These are phyloP conservation scores for Cladorrhinum samala DNA, from an alignment of 495 filamentous ascomycete genomes.

Conservation along the genomic window DNA sequence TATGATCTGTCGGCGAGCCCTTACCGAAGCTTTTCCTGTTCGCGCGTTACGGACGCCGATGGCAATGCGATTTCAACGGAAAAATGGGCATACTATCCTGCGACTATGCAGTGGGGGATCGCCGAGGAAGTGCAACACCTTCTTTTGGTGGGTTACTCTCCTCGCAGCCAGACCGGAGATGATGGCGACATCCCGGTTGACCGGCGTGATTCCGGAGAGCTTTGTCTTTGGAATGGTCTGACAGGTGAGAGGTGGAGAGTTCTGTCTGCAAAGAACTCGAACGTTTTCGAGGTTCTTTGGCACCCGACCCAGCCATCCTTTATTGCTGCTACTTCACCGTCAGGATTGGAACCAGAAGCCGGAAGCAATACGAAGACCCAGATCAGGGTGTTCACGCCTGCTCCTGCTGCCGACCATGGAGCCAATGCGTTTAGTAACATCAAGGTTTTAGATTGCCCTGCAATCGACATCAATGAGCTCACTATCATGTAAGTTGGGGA, in stretches of 20 bases:
- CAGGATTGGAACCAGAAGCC: conserved; percentile 35
- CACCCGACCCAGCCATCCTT: conserved; percentile 56
- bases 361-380: conserved; percentile 37
- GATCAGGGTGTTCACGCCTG: conserved; percentile 39
- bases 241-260: conserved; percentile 42
- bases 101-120: conserved; percentile 67
- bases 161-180: conserved; percentile 44
- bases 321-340: conserved; percentile 55
- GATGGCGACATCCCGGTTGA: conserved; percentile 51
- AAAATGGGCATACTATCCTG: conserved; percentile 58
- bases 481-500: conserved; percentile 50
- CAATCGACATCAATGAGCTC: conserved; percentile 83
- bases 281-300: conserved; percentile 77
- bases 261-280: conserved; percentile 51
- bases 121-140: conserved; percentile 44
- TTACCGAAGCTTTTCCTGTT: conserved; percentile 39
- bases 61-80: conserved; percentile 37
- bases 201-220: conserved; percentile 53
- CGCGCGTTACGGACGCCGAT: conserved; percentile 39
- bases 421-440: conserved; percentile 30
- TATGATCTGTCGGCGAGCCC: conserved; percentile 26
- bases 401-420: conserved; percentile 21
- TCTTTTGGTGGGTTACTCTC: conserved; percentile 72
- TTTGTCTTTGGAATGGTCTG: conserved; percentile 63
- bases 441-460: conserved; percentile 60